Conservation (phyloP, 1,284 basidiomycete species). For the Anthracocystis setariae region DNA sequence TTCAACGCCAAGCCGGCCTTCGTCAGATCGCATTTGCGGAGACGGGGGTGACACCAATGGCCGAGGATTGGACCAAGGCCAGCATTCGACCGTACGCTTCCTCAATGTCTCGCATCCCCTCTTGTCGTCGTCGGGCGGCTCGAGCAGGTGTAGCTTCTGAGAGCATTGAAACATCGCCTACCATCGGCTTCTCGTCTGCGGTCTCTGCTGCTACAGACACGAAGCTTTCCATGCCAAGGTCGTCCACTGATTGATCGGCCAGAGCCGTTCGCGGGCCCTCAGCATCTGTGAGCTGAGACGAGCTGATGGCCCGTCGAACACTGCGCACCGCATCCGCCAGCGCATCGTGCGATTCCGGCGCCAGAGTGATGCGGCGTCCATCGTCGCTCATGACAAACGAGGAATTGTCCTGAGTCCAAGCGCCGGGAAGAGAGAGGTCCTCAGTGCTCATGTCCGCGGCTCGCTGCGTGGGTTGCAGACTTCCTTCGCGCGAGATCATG, state of each 20-base stretch:
- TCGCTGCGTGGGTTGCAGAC: conserved; percentile 8
- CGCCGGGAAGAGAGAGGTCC: conserved; percentile 37
- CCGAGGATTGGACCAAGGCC: conserved; percentile 46
- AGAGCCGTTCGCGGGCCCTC: conserved; percentile 16
- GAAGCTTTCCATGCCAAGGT: conserved; percentile 28
- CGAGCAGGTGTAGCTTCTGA: conserved; percentile 46
- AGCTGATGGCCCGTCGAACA: conserved; percentile 48
- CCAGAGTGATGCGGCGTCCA: conserved; percentile 39
- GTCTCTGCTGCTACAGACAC: conserved; percentile 25
- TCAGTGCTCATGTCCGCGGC: conserved; percentile 17
- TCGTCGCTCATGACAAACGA: conserved; percentile 37
- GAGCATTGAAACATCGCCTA: conserved; percentile 25
- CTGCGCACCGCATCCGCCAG: conserved; percentile 50
- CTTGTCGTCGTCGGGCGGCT: conserved; percentile 41
- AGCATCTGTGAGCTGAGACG: conserved; percentile 34
- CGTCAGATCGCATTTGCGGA: conserved; percentile 34
- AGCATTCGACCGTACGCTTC: conserved; percentile 52
- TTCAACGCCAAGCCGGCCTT: conserved; percentile 29
- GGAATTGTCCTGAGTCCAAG: conserved; percentile 31
- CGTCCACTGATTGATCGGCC: conserved; percentile 22
- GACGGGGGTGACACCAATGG: conserved; percentile 51
- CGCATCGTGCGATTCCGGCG: conserved; percentile 47
- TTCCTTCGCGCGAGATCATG: conserved; percentile 34
- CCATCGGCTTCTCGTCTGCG: conserved; percentile 9
- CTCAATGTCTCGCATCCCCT: conserved; percentile 52